Evolutionary conservation across 108 stramenopile genomes (phyloP).

Genomic region (Pelagomonas calceolata): DNA sequence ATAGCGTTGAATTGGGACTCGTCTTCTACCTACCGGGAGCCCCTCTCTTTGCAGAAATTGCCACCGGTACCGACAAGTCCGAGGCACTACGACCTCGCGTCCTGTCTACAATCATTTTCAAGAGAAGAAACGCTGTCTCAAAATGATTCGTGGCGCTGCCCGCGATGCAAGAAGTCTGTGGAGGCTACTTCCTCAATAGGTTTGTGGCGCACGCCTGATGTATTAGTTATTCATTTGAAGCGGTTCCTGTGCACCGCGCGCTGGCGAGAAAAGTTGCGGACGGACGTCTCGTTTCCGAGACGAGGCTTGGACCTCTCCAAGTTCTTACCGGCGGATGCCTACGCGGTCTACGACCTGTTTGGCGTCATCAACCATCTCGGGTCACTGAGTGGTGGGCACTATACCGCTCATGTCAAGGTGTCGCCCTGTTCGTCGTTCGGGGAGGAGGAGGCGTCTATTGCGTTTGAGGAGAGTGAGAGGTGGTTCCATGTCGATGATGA

Average conservation of each 20-base stretch:
- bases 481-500: constrained; percentile 96
- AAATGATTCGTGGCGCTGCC: constrained; percentile 64
- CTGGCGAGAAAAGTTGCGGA: constrained; percentile 84
- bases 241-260: constrained; percentile 80
- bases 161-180: constrained; percentile 68
- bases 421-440: constrained; percentile 67
- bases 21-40: too few species aligned
- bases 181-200: constrained; percentile 70
- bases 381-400: constrained; percentile 88
- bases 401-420: constrained; percentile 81
- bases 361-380: constrained; percentile 89
- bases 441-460: constrained; percentile 65
- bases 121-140: constrained; percentile 60
- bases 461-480: constrained; percentile 55
- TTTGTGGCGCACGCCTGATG: constrained; percentile 78
- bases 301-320: constrained; percentile 63
- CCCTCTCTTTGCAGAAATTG: not conserved
- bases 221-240: constrained; percentile 83
- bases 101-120: constrained; percentile 74
- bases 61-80: constrained; percentile 55
- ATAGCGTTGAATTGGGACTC: too few species aligned
- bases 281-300: constrained; percentile 81
- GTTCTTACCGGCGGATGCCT: constrained; percentile 28
- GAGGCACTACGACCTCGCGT: too few species aligned
- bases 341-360: constrained; percentile 32